These are phyloP conservation scores for Durusdinium trenchii DNA, from an alignment of 73 alveolate genomes.

Conservation along the genomic window DNA sequence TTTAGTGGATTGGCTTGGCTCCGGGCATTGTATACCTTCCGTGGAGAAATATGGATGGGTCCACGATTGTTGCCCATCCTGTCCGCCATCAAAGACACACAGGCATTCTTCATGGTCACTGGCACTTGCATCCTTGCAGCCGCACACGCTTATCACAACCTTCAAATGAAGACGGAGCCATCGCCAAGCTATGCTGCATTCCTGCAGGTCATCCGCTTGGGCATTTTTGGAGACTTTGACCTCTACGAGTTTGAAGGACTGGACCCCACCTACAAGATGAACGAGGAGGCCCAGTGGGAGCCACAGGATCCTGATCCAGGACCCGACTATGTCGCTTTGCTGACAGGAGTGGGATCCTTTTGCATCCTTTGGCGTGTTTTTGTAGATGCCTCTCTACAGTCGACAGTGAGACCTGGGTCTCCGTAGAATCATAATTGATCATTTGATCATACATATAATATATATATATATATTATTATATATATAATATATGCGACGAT, in stretches of 20 bases:
- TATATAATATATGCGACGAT: background rate
- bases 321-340: background rate
- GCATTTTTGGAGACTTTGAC: constrained; percentile 56
- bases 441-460: background rate
- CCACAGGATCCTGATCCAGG: constrained; percentile 61
- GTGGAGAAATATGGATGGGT: constrained; percentile 37
- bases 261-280: background rate
- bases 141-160: constrained; percentile 21
- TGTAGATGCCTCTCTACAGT: background rate
- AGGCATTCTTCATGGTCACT: constrained; percentile 3
- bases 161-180: background rate
- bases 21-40: background rate
- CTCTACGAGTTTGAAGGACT: constrained; percentile 49
- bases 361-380: background rate
- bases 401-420: too few species aligned
- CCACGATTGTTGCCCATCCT: constrained; percentile 27
- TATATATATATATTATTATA: background rate
- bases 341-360: background rate
- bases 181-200: background rate
- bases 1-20: background rate
- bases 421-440: too few species aligned
- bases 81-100: background rate
- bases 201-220: constrained; percentile 23
- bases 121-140: constrained; percentile 2
- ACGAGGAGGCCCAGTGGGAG: too few species aligned